A percentile compares a stretch with the other conserved stretches of the same genome.
Evolutionary conservation across 164 flowering plant genomes (phyloP).

Genomic region (Kingdonia uniflora): DNA sequence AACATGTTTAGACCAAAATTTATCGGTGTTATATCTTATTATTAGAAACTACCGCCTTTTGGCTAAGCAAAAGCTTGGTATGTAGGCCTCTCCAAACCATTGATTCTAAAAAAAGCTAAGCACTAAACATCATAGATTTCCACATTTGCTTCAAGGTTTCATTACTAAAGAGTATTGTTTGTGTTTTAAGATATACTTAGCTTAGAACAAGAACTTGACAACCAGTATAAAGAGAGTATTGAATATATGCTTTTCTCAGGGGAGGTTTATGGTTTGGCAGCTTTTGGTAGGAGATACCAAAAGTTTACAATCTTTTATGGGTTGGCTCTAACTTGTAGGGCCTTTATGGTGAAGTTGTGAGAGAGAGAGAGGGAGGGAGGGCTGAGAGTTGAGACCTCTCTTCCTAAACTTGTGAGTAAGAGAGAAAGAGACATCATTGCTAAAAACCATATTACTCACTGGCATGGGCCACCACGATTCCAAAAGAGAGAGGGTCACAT

Average conservation of each 20-base stretch:
- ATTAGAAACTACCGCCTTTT: too few relatives aligned
- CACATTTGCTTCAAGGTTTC: too few relatives aligned
- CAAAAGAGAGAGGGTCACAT: slow-evolving; percentile 30
- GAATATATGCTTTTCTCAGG: slow-evolving; percentile 5
- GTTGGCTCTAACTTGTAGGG: slow-evolving; percentile 10
- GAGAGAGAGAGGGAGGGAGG: background rate
- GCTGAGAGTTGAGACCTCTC: too few relatives aligned
- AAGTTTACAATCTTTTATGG: slow-evolving; percentile 15
- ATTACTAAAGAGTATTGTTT: too few relatives aligned
- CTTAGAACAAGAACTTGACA: background rate
- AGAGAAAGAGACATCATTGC: slow-evolving; percentile 28
- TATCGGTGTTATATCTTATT: too few relatives aligned
- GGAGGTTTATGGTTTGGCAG: slow-evolving; percentile 6
- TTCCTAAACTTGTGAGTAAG: background rate
- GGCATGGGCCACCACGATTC: slow-evolving; percentile 49
- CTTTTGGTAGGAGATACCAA: slow-evolving; percentile 6
- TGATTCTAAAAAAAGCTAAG: too few relatives aligned
- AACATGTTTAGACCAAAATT: too few relatives aligned
- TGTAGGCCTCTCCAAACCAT: too few relatives aligned
- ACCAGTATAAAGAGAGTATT: slow-evolving; percentile 1
- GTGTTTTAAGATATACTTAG: too few relatives aligned
- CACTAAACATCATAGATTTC: too few relatives aligned
- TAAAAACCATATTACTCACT: slow-evolving; percentile 22
- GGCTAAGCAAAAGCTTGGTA: too few relatives aligned
- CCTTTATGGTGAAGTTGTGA: slow-evolving; percentile 4